A percentile compares a stretch with the other conserved stretches of the same genome.
phyloP scores from a whole-genome alignment of 495 filamentous ascomycete genomes.

The Parathielavia hyrcaniae region DNA sequence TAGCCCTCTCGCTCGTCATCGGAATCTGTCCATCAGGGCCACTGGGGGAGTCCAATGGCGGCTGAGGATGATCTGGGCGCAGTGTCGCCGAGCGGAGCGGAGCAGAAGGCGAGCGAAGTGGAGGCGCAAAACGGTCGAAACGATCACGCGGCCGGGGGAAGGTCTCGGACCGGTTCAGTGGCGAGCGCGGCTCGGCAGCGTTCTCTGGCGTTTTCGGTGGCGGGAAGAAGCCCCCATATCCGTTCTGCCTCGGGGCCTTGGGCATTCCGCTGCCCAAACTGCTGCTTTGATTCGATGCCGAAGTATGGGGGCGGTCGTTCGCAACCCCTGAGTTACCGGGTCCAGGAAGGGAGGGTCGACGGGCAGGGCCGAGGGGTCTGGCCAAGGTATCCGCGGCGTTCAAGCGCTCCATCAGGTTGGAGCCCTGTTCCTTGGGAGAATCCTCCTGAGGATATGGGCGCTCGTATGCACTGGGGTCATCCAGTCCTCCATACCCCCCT shows the following conservation, averaged over 20 bases:
- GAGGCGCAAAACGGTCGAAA: conserved; percentile 32
- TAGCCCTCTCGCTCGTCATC: conserved; percentile 26
- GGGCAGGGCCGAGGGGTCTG: conserved; percentile 54
- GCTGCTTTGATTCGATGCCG: conserved; percentile 39
- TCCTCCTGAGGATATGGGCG: conserved; percentile 28
- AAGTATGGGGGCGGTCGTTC: conserved; percentile 35
- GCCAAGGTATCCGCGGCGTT: conserved; percentile 46
- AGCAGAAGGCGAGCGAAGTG: conserved; percentile 44
- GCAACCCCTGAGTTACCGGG: conserved; percentile 15
- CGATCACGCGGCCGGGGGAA: conserved; percentile 43
- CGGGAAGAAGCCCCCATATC: conserved; percentile 46
- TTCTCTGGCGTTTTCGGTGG: conserved; percentile 31
- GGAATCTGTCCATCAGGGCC: conserved; percentile 18
- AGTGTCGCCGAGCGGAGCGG: conserved; percentile 25
- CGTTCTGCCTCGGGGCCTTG: conserved; percentile 41
- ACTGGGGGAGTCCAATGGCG: conserved; percentile 27
- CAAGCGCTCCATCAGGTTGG: conserved; percentile 53
- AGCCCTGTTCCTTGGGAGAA: conserved; percentile 42
- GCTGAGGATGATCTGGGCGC: conserved; percentile 35
- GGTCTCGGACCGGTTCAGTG: conserved; percentile 49
- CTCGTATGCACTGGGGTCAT: conserved; percentile 50
- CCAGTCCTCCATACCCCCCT: conserved; percentile 39
- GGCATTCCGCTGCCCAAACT: conserved; percentile 36
- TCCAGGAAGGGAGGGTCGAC: conserved; percentile 25
- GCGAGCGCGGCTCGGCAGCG: conserved; percentile 33